Base-by-base conservation (phyloP, 352 stramenopile genomes). In the Phytophthora pseudosyringae region DNA sequence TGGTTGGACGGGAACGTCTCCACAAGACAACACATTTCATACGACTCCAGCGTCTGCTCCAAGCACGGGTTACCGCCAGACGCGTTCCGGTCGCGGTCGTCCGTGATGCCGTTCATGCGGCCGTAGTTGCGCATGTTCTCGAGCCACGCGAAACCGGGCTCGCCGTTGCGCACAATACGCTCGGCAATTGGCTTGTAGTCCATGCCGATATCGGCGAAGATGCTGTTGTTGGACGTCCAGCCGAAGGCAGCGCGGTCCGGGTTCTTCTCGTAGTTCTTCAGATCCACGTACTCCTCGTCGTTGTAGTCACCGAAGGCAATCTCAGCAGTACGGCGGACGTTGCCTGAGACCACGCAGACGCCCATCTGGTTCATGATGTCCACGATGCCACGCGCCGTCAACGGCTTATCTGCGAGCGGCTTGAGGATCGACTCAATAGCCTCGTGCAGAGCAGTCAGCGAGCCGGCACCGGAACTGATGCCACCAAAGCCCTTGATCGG, bases 1-100 rank as follows among this genome's bases (percentile, higher is more conserved):
- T 98, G 91, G 29, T 91, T 89, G 45, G 65, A 71, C 16, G 94
- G 94, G 69, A 98, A 98, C 0, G 94, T 98, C 75, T 98, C 94
- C 10, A 98, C 94, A 16, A 98, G 80, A 39, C 94, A 98, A 67
- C 94, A 98, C 76, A 98, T 94, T 69, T 98, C 94, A 68, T 98
- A 98, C 39, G 90, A 97, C 76, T 98, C 82, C 25, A 92, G 74
- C 1, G 83, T 91, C 43, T 98, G 93, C 73, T 98, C 94, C 15
- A 98, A 69, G 53, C 93, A 98, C 13, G 94, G 93, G 59, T 98
- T 98, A 45, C 94, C 91, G 15, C 93, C 94, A 4, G 72, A 75
- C 3, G 91, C 89, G n/a, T 87, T 76, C 21, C 57, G 40, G 59
- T 98, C 94, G n/a, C 86, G 83, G 53, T 91, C 50, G 60, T 98